Percentiles rank a stretch among this genome's conserved stretches.
Evolutionary conservation across 2,329 filamentous ascomycete genomes (phyloP).

Genomic region (Pezicula carpinea): DNA sequence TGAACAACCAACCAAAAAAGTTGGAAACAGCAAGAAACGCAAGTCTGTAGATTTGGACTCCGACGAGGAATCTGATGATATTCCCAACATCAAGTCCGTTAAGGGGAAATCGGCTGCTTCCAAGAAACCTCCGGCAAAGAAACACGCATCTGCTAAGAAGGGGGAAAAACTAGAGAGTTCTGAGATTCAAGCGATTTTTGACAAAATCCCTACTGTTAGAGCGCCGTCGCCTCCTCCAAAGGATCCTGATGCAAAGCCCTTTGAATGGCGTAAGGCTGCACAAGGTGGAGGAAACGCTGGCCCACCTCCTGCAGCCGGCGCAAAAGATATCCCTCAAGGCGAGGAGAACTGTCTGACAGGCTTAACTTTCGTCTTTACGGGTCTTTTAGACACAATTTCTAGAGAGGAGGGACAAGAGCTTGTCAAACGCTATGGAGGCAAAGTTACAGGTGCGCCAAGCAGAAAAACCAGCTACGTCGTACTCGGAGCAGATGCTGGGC

Average conservation of each 20-base stretch:
- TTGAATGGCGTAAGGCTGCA: constrained; percentile 66
- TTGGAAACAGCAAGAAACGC: constrained; percentile 46
- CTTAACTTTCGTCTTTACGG: constrained; percentile 92
- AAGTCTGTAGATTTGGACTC: constrained; percentile 51
- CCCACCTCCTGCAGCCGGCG: constrained; percentile 57
- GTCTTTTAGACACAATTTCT: constrained; percentile 72
- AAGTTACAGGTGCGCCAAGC: constrained; percentile 79
- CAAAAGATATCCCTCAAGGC: constrained; percentile 72
- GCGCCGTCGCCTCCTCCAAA: constrained; percentile 79
- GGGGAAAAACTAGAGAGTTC: constrained; percentile 62
- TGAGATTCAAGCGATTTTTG: constrained; percentile 76
- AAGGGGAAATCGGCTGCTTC: constrained; percentile 24
- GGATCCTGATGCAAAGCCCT: constrained; percentile 62
- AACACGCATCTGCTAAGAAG: constrained; percentile 55
- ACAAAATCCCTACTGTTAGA: constrained; percentile 78
- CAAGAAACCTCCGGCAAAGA: constrained; percentile 33
- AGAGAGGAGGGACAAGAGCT: constrained; percentile 81
- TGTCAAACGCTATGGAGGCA: constrained; percentile 91
- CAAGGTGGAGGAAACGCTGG: constrained; percentile 56
- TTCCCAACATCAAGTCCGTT: constrained; percentile 52
- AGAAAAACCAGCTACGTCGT: constrained; percentile 94
- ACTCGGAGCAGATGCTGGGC: constrained; percentile 84
- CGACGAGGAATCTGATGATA: constrained; percentile 47
- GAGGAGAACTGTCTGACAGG: constrained; percentile 87
- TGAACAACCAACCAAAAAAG: constrained; percentile 18